Conservation (phyloP, 176 grass and related monocot species). For the Eleusine indica region DNA sequence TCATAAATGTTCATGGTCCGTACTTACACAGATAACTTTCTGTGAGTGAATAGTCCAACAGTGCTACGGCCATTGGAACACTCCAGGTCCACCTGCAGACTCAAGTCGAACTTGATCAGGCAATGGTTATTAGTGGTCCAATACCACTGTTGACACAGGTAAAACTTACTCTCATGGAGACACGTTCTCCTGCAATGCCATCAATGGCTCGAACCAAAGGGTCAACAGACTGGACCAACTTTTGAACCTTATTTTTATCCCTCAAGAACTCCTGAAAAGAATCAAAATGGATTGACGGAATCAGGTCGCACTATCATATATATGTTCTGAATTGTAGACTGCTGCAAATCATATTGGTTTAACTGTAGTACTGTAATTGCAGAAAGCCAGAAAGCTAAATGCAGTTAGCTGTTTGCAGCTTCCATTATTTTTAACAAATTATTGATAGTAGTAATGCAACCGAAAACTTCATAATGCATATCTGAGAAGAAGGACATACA, state of each 20-base stretch:
- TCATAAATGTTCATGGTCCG: not conserved
- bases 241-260: conserved; percentile 70
- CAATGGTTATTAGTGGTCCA: not conserved
- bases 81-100: conserved; percentile 73
- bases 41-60: conserved; percentile 71
- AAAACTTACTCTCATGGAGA: conserved; percentile 85
- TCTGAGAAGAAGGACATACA: conserved; percentile 55
- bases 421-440: not conserved
- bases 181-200: conserved; percentile 70
- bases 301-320: conserved; percentile 27
- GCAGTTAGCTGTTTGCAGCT: not conserved
- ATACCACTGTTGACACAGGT: conserved; percentile 14
- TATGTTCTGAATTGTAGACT: conserved; percentile 16
- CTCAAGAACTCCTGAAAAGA: conserved; percentile 68
- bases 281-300: not conserved
- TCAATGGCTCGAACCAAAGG: conserved; percentile 78
- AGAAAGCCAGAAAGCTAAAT: conserved; percentile 13
- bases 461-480: not conserved
- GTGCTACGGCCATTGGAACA: conserved; percentile 65
- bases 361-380: not conserved
- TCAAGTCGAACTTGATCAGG: conserved; percentile 22
- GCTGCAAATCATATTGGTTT: conserved; percentile 12
- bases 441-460: not conserved
- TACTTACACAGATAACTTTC: conserved; percentile 68
- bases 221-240: conserved; percentile 67